Evolutionary conservation across 805 yeast genomes (phyloP).

Genomic region (Hanseniaspora vineae): DNA sequence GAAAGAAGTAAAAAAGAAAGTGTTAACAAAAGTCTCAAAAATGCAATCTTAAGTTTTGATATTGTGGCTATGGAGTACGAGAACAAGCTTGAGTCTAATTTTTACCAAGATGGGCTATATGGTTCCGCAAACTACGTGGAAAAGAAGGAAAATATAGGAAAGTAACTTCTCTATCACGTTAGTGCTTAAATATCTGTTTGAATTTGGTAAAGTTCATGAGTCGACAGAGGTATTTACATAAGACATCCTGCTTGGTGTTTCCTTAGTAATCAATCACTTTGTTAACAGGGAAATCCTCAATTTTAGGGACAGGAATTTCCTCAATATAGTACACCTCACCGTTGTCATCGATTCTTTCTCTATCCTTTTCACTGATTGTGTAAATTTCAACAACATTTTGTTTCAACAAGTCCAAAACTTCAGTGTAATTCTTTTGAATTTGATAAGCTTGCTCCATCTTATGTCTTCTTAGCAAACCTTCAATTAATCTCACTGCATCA

Average conservation of each 20-base stretch:
- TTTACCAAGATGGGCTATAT: conserved; percentile 24
- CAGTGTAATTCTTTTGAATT: conserved; percentile 55
- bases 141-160: neutral
- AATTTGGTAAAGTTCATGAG: too few species aligned
- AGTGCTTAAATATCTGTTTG: too few species aligned
- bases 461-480: conserved; percentile 58
- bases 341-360: conserved; percentile 80
- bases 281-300: conserved; percentile 42
- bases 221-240: too few species aligned
- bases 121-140: conserved; percentile 8
- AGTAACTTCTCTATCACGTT: too few species aligned
- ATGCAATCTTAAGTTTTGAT: conserved; percentile 71
- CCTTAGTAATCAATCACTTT: conserved; percentile 4
- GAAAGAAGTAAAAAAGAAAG: conserved; percentile 79
- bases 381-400: conserved; percentile 67
- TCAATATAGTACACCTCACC: conserved; percentile 72
- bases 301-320: conserved; percentile 59
- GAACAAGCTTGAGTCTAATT: conserved; percentile 20
- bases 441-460: conserved; percentile 73
- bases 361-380: conserved; percentile 66
- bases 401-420: conserved; percentile 40
- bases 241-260: too few species aligned
- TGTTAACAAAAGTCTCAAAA: conserved; percentile 68
- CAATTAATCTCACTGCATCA: conserved; percentile 64
- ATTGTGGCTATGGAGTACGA: conserved; percentile 35